Percentiles rank a stretch among this genome's conserved stretches.
These are phyloP conservation scores for Trichaptum fuscoviolaceum DNA, from an alignment of 768 basidiomycete genomes.

Conservation along the genomic window DNA sequence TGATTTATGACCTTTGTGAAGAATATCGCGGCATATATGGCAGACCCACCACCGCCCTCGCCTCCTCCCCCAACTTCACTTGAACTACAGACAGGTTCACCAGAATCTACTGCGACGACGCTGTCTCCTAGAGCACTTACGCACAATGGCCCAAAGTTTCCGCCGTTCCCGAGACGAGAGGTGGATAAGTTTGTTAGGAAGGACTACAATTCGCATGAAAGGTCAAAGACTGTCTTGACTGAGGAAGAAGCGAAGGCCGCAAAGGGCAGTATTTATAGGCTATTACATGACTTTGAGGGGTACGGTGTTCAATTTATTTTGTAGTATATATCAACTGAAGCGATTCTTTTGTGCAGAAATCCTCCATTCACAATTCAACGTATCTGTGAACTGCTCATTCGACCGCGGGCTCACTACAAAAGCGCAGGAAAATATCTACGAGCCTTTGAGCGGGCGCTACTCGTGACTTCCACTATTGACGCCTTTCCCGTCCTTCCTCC, in stretches of 20 bases:
- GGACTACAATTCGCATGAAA: conserved; percentile 45
- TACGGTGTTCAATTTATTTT: conserved; percentile 29
- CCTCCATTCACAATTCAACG: conserved; percentile 90
- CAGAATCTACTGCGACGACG: background rate
- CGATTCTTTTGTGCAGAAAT: conserved; percentile 27
- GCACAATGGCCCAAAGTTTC: conserved; percentile 59
- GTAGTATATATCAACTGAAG: conserved; percentile 9
- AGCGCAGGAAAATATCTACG: conserved; percentile 83
- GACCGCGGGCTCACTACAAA: conserved; percentile 67
- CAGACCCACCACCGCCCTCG: conserved; percentile 29
- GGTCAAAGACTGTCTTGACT: conserved; percentile 56
- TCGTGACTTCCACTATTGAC: conserved; percentile 78
- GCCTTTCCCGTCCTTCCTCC: conserved; percentile 48
- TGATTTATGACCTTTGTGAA: conserved; percentile 18
- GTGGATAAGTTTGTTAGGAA: conserved; percentile 20
- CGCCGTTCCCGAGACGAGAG: conserved; percentile 67
- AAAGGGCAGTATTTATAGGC: conserved; percentile 51
- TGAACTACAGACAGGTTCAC: background rate
- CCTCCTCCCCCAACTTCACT: background rate
- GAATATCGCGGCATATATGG: conserved; percentile 48
- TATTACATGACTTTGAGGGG: conserved; percentile 74
- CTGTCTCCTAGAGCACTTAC: conserved; percentile 27
- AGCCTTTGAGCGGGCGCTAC: conserved; percentile 74
- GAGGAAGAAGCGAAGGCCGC: conserved; percentile 53
- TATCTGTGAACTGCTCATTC: conserved; percentile 72